Evolutionary conservation across 1,284 basidiomycete species (phyloP).

Genomic region (Anthracocystis setariae): DNA sequence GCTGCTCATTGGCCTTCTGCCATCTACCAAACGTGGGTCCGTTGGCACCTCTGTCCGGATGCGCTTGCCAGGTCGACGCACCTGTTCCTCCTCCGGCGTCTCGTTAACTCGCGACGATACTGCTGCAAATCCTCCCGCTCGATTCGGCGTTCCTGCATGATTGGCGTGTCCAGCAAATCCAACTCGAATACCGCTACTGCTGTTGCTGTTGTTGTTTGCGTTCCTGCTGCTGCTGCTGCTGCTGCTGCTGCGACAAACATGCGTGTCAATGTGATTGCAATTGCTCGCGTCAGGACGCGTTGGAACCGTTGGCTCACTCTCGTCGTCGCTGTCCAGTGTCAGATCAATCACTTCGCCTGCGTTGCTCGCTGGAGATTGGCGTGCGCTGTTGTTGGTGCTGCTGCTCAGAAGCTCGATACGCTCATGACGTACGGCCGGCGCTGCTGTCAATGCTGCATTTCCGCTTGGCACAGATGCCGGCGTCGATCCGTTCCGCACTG

Average conservation of each 20-base stretch:
- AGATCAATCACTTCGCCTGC: conserved; percentile 42
- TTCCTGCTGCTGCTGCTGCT: conserved; percentile 4
- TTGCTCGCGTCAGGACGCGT: conserved; percentile 15
- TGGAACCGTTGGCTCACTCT: conserved; percentile 27
- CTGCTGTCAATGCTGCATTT: neutral
- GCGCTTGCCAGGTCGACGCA: conserved; percentile 41
- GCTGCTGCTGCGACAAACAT: neutral
- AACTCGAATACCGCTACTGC: neutral
- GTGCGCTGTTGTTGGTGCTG: conserved; percentile 24
- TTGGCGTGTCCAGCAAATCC: conserved; percentile 15
- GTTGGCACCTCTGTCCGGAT: conserved; percentile 16
- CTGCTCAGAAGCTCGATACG: conserved; percentile 32
- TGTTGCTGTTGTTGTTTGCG: neutral
- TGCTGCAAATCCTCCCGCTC: conserved; percentile 13
- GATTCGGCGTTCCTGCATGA: conserved; percentile 16
- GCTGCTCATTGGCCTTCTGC: neutral
- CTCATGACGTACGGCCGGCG: conserved; percentile 17
- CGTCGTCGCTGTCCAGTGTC: conserved; percentile 50
- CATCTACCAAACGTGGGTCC: conserved; percentile 25
- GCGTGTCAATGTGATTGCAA: conserved; percentile 3
- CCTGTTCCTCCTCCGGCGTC: conserved; percentile 46
- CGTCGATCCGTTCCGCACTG: conserved; percentile 6
- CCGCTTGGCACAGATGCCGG: neutral
- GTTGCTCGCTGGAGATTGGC: conserved; percentile 17
- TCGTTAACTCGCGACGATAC: conserved; percentile 21